Base-by-base conservation (phyloP, 441 rosid genomes). In the Lagerstroemia fauriei region DNA sequence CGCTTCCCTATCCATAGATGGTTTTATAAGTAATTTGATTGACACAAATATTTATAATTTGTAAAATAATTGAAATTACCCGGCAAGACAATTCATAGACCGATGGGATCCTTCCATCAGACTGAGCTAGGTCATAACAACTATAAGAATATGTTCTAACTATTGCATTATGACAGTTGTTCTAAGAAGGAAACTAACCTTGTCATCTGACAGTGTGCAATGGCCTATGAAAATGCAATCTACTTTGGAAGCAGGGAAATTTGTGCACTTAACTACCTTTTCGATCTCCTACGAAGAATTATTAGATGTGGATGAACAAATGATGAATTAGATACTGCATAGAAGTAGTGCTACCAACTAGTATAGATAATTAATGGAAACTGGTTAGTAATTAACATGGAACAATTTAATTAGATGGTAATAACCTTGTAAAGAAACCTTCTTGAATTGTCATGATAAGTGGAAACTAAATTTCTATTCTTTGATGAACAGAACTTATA, bases 371-470 rank as follows among this genome's bases (percentile, higher is more conserved):
- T 32, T 32, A 73, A 11, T 29, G 2, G 56, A 27, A 32, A 61
- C 73, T 46, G 71, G 81, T 38, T 38, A 38, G 44, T 53, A 44
- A 53, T 78, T 31, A 75, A 79, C 70, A 66, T 59, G 76, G 38
- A 61, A 20, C 57, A 41, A 73, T 34, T 27, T 25, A 53, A 83
- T 68, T 20, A 73, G 75, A 53, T 75, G 77, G 83, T 76, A 75
- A 79, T 81, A 77, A 94, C 99, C 92, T 93, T 94, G 92, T 96
- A 94, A 78, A 96, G 95, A 87, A 96, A 96, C 83, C 91, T 92
- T 61, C 99, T 98, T 47, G 97, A 50, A 79, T 74, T 75, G 44
- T 68, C 68, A 29, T 27, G 47, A 77, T 71, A 22, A 65, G 24
- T 44, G 44, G 63, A n/a, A 50, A 51, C 34, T 27, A 44, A 41